Percentiles rank a stretch among this genome's conserved stretches.
phyloP scores from a whole-genome alignment of 164 flowering plant species.

The Stephania japonica region DNA sequence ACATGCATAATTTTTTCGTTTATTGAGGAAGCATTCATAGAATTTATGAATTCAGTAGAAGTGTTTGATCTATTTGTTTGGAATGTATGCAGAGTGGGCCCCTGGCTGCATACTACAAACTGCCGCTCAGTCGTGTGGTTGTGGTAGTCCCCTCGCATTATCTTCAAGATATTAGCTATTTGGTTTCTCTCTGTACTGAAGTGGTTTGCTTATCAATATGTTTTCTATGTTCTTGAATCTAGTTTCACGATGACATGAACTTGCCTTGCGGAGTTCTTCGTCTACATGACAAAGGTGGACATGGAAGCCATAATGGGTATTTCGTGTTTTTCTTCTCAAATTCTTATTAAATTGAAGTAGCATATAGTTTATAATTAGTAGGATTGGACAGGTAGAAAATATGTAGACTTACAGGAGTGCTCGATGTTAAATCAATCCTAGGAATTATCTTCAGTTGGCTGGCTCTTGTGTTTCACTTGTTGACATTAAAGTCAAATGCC shows the following conservation, averaged over 20 bases:
- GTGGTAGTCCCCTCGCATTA: constrained; percentile 43
- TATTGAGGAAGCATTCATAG: not conserved
- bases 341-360: not conserved
- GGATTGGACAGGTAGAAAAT: not conserved
- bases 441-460: not conserved
- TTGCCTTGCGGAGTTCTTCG: constrained; percentile 98
- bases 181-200: not conserved
- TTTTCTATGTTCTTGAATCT: constrained; percentile 10
- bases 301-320: constrained; percentile 90
- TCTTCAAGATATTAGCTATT: not conserved
- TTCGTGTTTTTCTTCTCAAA: not conserved
- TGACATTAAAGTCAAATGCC: not conserved
- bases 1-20: not conserved
- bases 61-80: not conserved
- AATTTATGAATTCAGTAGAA: not conserved
- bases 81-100: constrained; percentile 60
- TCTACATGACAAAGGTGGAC: constrained; percentile 65
- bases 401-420: not conserved
- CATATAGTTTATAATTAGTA: not conserved
- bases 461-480: not conserved
- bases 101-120: constrained; percentile 87
- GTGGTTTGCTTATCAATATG: not conserved
- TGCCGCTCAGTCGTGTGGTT: constrained; percentile 85
- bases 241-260: constrained; percentile 88
- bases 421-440: not conserved